These are phyloP conservation scores for Sugiyamaella qingdaonensis DNA, from an alignment of 805 yeast genomes.

Conservation along the genomic window DNA sequence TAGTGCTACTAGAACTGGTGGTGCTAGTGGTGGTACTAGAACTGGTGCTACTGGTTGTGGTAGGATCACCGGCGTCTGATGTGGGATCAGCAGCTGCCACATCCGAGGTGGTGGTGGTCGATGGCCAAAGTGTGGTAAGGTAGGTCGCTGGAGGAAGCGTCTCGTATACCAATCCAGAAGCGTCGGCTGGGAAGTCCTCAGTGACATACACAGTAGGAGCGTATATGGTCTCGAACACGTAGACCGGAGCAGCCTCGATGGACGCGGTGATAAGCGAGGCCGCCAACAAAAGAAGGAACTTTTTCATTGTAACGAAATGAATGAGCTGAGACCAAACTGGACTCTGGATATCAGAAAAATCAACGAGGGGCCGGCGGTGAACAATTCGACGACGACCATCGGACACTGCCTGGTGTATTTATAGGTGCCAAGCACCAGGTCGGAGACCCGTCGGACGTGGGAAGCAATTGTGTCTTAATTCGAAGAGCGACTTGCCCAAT, in stretches of 20 bases:
- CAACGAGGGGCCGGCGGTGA: background rate
- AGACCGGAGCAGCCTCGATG: constrained; percentile 8
- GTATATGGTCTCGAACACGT: constrained; percentile 22
- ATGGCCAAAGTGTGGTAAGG: constrained; percentile 23
- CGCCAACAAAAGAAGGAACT: background rate
- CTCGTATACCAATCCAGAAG: constrained; percentile 7
- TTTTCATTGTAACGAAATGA: constrained; percentile 3
- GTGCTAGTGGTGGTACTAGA: constrained; percentile 22
- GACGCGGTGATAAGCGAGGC: background rate
- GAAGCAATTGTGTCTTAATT: background rate
- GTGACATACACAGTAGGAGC: constrained; percentile 23
- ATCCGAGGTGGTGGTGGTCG: constrained; percentile 8
- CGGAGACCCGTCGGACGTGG: no score
- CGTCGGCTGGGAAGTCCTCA: constrained; percentile 3
- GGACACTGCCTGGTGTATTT: no score
- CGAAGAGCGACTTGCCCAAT: background rate
- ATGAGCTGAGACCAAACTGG: constrained; percentile 3
- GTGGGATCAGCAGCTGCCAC: constrained; percentile 23
- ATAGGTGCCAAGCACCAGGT: no score
- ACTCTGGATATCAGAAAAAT: background rate
- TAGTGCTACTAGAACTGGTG: constrained; percentile 14
- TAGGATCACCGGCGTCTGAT: constrained; percentile 19
- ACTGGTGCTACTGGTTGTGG: constrained; percentile 13
- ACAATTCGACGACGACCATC: no score
- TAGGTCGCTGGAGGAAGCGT: constrained; percentile 15